Base-by-base conservation (phyloP, 1,284 basidiomycete genomes). In the Boletellus sp. region DNA sequence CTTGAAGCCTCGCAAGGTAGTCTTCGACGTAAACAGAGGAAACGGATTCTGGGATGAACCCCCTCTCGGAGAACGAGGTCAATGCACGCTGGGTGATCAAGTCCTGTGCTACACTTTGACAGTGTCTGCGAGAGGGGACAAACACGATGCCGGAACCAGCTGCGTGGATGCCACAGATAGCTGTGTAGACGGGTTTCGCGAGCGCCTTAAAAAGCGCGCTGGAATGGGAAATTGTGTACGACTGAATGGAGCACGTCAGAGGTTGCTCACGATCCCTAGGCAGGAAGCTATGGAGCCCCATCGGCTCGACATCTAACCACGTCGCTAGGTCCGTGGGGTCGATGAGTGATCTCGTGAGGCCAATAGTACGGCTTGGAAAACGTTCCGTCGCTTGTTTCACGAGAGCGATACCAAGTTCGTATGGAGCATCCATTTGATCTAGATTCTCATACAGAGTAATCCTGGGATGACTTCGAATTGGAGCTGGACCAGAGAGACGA, bases 151-250 rank as follows among this genome's bases (percentile, higher is more conserved):
- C 82, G 1, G 78, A 73, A 45, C 80, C 79, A 0, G 75, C 74
- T 2, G 67, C 61, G 11, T 69, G 60, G 3, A 70, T 71, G 13
- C 72, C 67, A 41, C 68, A 71, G 55, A 90, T 82, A 30, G 79
- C 83, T 13, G 82, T 72, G 66, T 96, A 93, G 1, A 88, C 85
- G 5, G 97, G 94, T 68, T 95, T 97, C 44, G 89, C 81, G 89
- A 99, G 97, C 2, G 86, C 81, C 63, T 95, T 96, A 71, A 96
- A 88, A 26, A 98, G 76, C 1, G 90, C 86, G 0, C 87, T 80
- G 5, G 93, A 96, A 63, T 96, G 87, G 0, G 93, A 83, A 49
- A 94, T 87, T 26, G 87, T 88, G 72, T 97, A 97, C 0, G 91
- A 80, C 55, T 91, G 86, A 21, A 86, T 80, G 15, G 78, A 78